A percentile compares a stretch with the other conserved stretches of the same genome.
Conservation (phyloP, 495 filamentous ascomycete species). For the Neurospora sp. region DNA sequence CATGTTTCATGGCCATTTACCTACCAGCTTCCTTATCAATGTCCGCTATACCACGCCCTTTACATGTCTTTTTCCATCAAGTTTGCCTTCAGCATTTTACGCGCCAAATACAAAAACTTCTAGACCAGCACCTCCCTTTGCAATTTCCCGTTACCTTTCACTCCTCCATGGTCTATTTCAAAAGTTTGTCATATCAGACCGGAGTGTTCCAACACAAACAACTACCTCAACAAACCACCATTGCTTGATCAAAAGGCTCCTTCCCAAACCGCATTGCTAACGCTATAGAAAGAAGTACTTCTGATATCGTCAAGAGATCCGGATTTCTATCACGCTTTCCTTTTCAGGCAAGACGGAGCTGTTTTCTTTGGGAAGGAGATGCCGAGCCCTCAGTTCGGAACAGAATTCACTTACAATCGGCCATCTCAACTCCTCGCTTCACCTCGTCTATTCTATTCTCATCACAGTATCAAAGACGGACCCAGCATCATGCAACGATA, state of each 20-base stretch:
- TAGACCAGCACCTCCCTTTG: background rate
- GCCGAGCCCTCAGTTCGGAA: background rate
- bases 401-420: background rate
- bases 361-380: background rate
- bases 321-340: background rate
- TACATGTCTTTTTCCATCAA: background rate
- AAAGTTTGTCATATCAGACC: background rate
- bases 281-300: background rate
- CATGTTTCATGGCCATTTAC: background rate
- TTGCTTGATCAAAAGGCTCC: background rate
- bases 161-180: background rate
- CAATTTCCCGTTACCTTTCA: background rate
- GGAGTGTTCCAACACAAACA: background rate
- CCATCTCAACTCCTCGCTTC: background rate
- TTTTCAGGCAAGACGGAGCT: background rate
- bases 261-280: background rate
- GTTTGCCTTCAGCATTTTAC: background rate
- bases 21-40: background rate
- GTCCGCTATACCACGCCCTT: background rate
- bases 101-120: background rate
- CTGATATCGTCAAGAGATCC: background rate
- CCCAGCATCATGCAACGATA: background rate
- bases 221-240: background rate
- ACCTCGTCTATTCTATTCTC: background rate
- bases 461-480: background rate